Base-by-base conservation (phyloP, 176 grass and related monocot genomes). In the Oryza officinalis region DNA sequence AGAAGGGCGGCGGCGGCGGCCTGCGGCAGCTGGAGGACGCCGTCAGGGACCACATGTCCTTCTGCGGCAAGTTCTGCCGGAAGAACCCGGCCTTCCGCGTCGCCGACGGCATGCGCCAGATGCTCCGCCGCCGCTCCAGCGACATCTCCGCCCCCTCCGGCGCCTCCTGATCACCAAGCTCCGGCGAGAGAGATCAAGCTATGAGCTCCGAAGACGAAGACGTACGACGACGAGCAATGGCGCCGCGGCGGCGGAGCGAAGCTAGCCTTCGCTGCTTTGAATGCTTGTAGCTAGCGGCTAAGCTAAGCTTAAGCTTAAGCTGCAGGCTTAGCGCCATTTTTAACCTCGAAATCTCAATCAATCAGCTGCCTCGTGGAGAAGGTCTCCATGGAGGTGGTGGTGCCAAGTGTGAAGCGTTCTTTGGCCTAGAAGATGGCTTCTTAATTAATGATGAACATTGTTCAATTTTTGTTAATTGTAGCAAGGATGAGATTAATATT, bases 101-200 rank as follows among this genome's bases (percentile, higher is more conserved):
- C 26, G 89, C 92, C 20, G 89, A 94, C 77, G 92, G 92, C 78
- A 94, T 94, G 92, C 76, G 87, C 28, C 89, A 92, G 81, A 94
- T 94, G 89, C 87, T 94, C 33, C 81, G 87, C 65, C 35, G 85
- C 27, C 83, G 92, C 15, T 89, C 92, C 52, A 88, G 80, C 17
- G 82, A 81, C 84, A 30, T 83, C 44, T 86, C 67, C 13, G 49
- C 47, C 22, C 47, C 79, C 26, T 66, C 77, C 17, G 11, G 71
- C 25, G 47, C 88, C 15, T 81, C 77, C 33, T 63, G 71, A 74
- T 10, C 69, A 72, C 1, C 43, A 22, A 71, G 14, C 45, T 47
- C 45, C 45, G n/a, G 26, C 38, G 22, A 26, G 35, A 26, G 35
- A 45, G 52, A 57, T 57, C 18, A 46, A 27, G 41, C 8, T 3